phyloP scores from a whole-genome alignment of 768 basidiomycete species.

The Pleurotus tuber-regium region DNA sequence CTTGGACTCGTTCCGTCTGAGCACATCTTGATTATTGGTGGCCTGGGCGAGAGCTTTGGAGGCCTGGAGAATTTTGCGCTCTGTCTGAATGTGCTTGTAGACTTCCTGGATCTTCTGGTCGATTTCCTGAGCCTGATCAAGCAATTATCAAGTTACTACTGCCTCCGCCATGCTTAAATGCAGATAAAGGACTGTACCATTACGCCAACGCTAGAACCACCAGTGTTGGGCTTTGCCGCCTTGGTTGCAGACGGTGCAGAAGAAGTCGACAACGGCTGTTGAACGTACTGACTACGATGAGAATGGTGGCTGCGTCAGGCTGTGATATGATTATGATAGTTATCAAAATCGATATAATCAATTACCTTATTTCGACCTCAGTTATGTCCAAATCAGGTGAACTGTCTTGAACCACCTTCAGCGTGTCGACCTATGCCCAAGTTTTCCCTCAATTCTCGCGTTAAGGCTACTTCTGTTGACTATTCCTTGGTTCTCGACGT shows the following conservation, averaged over 20 bases:
- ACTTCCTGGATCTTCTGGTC: slow-evolving; percentile 95
- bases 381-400: neutral
- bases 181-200: too few relatives aligned
- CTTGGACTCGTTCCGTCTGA: slow-evolving; percentile 77
- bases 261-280: neutral
- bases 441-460: slow-evolving; percentile 28
- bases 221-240: neutral
- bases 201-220: neutral
- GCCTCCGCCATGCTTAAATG: too few relatives aligned
- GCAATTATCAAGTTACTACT: too few relatives aligned
- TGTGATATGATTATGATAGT: slow-evolving; percentile 5
- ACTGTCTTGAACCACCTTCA: neutral
- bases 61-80: slow-evolving; percentile 90
- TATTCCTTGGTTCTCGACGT: slow-evolving; percentile 45
- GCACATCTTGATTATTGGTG: slow-evolving; percentile 83
- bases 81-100: slow-evolving; percentile 85
- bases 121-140: slow-evolving; percentile 56
- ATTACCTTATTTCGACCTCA: neutral
- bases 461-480: slow-evolving; percentile 43
- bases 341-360: slow-evolving; percentile 4
- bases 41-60: slow-evolving; percentile 76
- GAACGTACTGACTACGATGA: slow-evolving; percentile 1
- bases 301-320: slow-evolving; percentile 7
- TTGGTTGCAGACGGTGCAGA: neutral
- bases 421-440: slow-evolving; percentile 32